phyloP scores from a whole-genome alignment of 1,139 yeast species.

The Arxiozyma slooffiae region DNA sequence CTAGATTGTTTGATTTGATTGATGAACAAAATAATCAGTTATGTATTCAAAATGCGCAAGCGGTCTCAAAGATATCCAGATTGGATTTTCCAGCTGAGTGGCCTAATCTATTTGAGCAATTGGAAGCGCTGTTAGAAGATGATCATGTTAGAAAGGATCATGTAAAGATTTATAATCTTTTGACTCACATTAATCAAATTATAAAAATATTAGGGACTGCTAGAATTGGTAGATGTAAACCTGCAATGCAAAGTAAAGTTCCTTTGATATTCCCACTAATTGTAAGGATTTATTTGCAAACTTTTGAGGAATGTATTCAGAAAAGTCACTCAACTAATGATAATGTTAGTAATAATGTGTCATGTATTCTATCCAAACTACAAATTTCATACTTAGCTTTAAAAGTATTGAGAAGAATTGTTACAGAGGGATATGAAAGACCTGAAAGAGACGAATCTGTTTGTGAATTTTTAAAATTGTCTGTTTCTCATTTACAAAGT shows the following conservation, averaged over 20 bases:
- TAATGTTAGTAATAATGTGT: neutral
- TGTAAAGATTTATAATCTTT: conserved; percentile 48
- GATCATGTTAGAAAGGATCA: conserved; percentile 37
- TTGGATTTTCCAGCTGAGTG: conserved; percentile 82
- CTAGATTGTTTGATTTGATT: conserved; percentile 47
- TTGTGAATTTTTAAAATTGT: conserved; percentile 46
- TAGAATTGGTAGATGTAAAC: conserved; percentile 72
- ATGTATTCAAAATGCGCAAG: conserved; percentile 73
- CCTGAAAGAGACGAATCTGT: conserved; percentile 51
- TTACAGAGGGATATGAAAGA: conserved; percentile 68
- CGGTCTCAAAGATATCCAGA: conserved; percentile 66
- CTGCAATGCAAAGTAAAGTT: conserved; percentile 64
- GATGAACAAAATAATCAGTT: conserved; percentile 67
- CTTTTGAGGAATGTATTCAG: conserved; percentile 54
- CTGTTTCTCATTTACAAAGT: conserved; percentile 52
- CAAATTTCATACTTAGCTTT: conserved; percentile 69
- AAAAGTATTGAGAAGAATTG: conserved; percentile 61
- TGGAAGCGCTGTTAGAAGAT: conserved; percentile 41
- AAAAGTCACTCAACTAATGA: conserved; percentile 10
- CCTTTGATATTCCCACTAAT: conserved; percentile 52
- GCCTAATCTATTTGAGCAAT: conserved; percentile 66
- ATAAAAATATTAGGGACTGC: conserved; percentile 66
- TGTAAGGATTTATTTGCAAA: conserved; percentile 47
- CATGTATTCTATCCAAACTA: conserved; percentile 32
- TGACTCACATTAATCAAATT: conserved; percentile 63